A percentile compares a stretch with the other conserved stretches of the same genome.
These are phyloP conservation scores for Gorgonomyces haynaldii DNA, from an alignment of 192 early-diverging fungal species.

Conservation along the genomic window DNA sequence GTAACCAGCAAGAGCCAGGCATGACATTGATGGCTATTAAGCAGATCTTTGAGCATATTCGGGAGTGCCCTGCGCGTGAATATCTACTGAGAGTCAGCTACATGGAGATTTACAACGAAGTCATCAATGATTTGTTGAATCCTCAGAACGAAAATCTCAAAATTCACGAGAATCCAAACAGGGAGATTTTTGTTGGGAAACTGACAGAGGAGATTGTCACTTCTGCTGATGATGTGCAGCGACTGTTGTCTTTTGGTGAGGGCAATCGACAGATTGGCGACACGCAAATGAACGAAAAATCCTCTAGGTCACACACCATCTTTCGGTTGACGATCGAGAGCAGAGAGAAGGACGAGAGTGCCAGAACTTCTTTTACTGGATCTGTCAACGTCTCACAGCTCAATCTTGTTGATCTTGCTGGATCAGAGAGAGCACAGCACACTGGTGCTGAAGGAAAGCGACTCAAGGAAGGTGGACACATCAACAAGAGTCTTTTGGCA, in stretches of 20 bases:
- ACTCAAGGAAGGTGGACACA: conserved; percentile 85
- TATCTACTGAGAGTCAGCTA: conserved; percentile 88
- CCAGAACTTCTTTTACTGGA: conserved; percentile 3
- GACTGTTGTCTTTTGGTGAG: conserved; percentile 30
- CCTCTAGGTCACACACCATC: conserved; percentile 88
- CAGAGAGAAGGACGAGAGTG: not conserved
- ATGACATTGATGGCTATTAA: conserved; percentile 57
- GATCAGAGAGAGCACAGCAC: conserved; percentile 77
- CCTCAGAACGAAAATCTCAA: conserved; percentile 70
- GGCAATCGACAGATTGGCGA: conserved; percentile 73
- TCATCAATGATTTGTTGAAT: conserved; percentile 74
- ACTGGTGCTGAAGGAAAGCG: conserved; percentile 62
- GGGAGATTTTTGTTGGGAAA: conserved; percentile 37
- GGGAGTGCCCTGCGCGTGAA: conserved; percentile 54
- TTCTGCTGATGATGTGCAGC: conserved; percentile 29
- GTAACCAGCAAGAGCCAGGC: conserved; percentile 45
- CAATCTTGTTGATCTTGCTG: conserved; percentile 94
- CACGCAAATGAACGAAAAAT: conserved; percentile 88
- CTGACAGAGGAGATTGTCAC: conserved; percentile 38
- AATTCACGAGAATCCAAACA: conserved; percentile 70
- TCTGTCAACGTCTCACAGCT: conserved; percentile 19
- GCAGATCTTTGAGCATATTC: conserved; percentile 48
- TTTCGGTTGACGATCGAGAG: conserved; percentile 57
- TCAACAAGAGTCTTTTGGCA: conserved; percentile 55
- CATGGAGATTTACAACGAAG: conserved; percentile 81